phyloP scores from a whole-genome alignment of 2,329 filamentous ascomycete genomes.

The Talaromyces sp. region DNA sequence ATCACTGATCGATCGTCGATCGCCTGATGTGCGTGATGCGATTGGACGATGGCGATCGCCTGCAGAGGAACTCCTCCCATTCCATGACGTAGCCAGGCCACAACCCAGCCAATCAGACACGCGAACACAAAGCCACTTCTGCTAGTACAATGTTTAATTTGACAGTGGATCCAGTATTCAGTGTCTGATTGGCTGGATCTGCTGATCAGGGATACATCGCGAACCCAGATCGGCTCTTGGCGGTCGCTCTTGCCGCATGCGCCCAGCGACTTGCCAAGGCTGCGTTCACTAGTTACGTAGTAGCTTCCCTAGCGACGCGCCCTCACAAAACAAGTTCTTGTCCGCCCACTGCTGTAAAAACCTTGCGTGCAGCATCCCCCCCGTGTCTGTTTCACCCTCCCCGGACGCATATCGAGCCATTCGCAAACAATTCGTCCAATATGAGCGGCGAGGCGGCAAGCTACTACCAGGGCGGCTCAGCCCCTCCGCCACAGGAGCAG shows the following conservation, averaged over 20 bases:
- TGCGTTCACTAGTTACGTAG: not conserved
- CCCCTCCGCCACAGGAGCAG: slow-evolving; percentile 6
- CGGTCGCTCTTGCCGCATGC: not conserved
- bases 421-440: not conserved
- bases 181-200: not conserved
- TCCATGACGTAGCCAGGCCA: not conserved
- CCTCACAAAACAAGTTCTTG: not conserved
- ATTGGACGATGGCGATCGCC: not conserved
- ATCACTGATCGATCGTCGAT: not conserved
- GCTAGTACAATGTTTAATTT: not conserved
- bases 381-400: not conserved
- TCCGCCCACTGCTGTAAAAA: not conserved
- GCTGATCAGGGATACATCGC: not conserved
- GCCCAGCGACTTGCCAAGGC: not conserved
- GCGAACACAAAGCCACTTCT: not conserved
- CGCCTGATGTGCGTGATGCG: not conserved
- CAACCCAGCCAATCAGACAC: not conserved
- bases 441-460: slow-evolving; percentile 35
- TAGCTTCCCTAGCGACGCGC: not conserved
- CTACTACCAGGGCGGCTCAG: slow-evolving; percentile 29
- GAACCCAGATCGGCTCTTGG: not conserved
- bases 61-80: not conserved
- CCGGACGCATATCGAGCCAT: not conserved
- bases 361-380: not conserved
- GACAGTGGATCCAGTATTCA: not conserved